Evolutionary conservation across 1,284 basidiomycete genomes (phyloP).

Genomic region (Malassezia caprae): DNA sequence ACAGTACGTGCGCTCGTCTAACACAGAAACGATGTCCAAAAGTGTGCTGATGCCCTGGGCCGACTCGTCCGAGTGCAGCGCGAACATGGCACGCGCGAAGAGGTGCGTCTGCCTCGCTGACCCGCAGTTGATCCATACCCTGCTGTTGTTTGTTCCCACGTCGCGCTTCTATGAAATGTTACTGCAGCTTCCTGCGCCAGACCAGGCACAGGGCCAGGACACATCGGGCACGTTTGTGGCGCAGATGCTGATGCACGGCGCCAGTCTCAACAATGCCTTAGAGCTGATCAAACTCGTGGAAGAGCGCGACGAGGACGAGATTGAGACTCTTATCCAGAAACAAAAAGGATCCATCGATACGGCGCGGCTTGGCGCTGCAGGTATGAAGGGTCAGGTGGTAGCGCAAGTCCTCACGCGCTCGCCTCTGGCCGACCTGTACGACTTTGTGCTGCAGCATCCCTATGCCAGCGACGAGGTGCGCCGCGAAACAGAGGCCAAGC

Average conservation of each 20-base stretch:
- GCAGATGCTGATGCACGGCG: constrained; percentile 60
- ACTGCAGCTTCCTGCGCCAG: constrained; percentile 61
- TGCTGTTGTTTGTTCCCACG: constrained; percentile 64
- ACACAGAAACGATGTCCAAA: constrained; percentile 56
- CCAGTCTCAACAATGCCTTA: constrained; percentile 27
- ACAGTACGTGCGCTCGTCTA: background rate
- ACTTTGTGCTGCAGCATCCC: constrained; percentile 33
- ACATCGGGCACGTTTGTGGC: background rate
- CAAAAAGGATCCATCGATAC: constrained; percentile 34
- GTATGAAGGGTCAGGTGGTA: constrained; percentile 25
- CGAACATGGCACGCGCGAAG: constrained; percentile 56
- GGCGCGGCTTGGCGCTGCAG: constrained; percentile 30
- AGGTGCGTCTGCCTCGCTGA: constrained; percentile 51
- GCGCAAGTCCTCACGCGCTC: constrained; percentile 24
- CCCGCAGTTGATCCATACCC: constrained; percentile 44
- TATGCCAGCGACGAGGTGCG: constrained; percentile 33
- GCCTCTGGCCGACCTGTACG: constrained; percentile 32
- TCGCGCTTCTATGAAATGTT: constrained; percentile 62
- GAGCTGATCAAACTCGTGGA: constrained; percentile 32
- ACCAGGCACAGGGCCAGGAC: constrained; percentile 60
- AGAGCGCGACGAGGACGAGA: constrained; percentile 26
- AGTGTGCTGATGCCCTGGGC: constrained; percentile 69
- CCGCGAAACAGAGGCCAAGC: constrained; percentile 29
- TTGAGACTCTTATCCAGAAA: constrained; percentile 33
- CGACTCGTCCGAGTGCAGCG: constrained; percentile 62